phyloP scores from a whole-genome alignment of 331 rosid genomes.

The Malus hybrid region DNA sequence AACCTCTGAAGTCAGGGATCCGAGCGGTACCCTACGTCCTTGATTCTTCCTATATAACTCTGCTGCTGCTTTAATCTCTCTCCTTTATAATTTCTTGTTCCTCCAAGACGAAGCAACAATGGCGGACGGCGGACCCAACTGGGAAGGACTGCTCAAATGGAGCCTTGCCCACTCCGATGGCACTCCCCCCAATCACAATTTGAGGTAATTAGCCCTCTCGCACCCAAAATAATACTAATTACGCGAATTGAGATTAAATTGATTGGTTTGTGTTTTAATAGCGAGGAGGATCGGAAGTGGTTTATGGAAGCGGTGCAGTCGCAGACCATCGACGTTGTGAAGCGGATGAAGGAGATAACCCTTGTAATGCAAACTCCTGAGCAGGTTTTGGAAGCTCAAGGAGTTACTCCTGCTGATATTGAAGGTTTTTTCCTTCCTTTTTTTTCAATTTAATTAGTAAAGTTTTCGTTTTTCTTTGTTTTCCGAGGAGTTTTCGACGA shows the following conservation, averaged over 20 bases:
- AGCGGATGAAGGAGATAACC: slow-evolving; percentile 93
- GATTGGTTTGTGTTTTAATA: slow-evolving; percentile 6
- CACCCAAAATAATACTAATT: neutral
- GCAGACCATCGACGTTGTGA: slow-evolving; percentile 64
- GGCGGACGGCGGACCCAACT: slow-evolving; percentile 90
- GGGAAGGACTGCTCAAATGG: slow-evolving; percentile 98
- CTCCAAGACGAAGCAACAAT: slow-evolving; percentile 16
- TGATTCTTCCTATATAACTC: neutral
- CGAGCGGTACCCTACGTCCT: neutral
- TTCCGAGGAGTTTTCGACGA: neutral
- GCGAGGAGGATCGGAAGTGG: slow-evolving; percentile 87
- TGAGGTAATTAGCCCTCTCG: slow-evolving; percentile 36
- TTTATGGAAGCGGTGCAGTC: slow-evolving; percentile 94
- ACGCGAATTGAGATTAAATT: neutral
- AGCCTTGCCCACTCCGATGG: slow-evolving; percentile 87
- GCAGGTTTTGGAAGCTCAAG: slow-evolving; percentile 77
- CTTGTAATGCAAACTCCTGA: slow-evolving; percentile 85
- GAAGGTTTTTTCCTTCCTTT: slow-evolving; percentile 45
- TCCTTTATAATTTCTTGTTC: neutral
- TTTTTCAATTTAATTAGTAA: neutral
- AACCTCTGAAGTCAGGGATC: neutral
- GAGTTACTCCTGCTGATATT: slow-evolving; percentile 59
- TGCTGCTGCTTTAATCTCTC: neutral
- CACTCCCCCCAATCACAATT: slow-evolving; percentile 52
- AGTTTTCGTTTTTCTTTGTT: neutral